These are phyloP conservation scores for Penicillium ucsense DNA, from an alignment of 495 filamentous ascomycete genomes.

Conservation along the genomic window DNA sequence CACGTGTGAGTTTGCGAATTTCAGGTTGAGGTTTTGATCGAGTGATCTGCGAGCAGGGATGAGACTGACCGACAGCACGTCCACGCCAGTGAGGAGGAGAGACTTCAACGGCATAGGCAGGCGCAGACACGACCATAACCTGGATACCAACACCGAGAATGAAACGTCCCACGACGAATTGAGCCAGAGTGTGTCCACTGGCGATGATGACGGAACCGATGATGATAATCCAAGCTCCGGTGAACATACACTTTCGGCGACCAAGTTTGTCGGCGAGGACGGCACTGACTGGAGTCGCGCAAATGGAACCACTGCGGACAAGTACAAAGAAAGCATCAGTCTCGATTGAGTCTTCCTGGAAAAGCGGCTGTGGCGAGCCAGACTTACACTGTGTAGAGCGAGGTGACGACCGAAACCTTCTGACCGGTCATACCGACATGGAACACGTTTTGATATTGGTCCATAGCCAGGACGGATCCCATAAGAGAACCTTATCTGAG, in stretches of 20 bases:
- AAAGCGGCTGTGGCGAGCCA: too few relatives aligned
- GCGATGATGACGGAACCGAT: conserved; percentile 48
- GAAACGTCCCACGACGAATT: conserved; percentile 68
- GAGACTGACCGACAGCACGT: conserved; percentile 36
- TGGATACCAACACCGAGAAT: conserved; percentile 67
- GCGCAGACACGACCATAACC: conserved; percentile 62
- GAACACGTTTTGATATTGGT: conserved; percentile 33
- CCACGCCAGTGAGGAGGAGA: conserved; percentile 66
- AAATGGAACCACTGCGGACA: conserved; percentile 36
- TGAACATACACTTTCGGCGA: conserved; percentile 58
- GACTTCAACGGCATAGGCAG: conserved; percentile 70
- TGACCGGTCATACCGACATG: conserved; percentile 35
- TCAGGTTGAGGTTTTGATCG: neutral
- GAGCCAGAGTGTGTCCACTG: conserved; percentile 30
- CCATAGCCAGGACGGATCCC: conserved; percentile 34
- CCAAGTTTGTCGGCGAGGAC: conserved; percentile 37
- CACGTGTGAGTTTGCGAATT: neutral
- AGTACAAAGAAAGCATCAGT: neutral
- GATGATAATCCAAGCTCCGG: conserved; percentile 53
- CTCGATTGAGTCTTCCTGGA: neutral
- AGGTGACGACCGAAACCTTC: conserved; percentile 26
- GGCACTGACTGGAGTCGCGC: conserved; percentile 35
- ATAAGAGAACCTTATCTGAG: conserved; percentile 36
- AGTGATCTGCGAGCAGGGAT: neutral
- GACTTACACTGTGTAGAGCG: conserved; percentile 47